Percentiles rank a stretch among this genome's conserved stretches.
phyloP scores from a whole-genome alignment of 2,329 filamentous ascomycete species.

The Phyllosticta capitalensis region DNA sequence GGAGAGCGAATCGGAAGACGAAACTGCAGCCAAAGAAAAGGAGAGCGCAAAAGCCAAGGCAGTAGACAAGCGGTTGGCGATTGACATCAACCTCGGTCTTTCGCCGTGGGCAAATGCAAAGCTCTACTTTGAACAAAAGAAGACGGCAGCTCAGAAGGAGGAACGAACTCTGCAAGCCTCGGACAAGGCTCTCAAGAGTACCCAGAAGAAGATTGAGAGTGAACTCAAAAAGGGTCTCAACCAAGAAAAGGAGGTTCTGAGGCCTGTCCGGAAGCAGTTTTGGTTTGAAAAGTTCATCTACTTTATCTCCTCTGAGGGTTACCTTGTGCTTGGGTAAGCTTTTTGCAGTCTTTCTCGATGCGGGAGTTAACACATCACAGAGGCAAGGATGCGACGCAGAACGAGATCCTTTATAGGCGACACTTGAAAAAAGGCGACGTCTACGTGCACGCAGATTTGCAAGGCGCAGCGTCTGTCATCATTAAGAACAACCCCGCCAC shows the following conservation, averaged over 20 bases:
- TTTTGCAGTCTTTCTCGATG: background rate
- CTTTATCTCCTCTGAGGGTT: conserved; percentile 93
- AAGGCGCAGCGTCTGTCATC: conserved; percentile 74
- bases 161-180: conserved; percentile 79
- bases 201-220: conserved; percentile 76
- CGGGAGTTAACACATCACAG: background rate
- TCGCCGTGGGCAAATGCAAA: conserved; percentile 84
- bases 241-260: conserved; percentile 79
- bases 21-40: conserved; percentile 26
- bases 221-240: conserved; percentile 83
- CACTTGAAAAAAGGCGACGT: conserved; percentile 83
- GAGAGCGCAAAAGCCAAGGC: conserved; percentile 17
- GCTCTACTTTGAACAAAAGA: conserved; percentile 86
- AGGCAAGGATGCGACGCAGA: conserved; percentile 80
- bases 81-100: conserved; percentile 77
- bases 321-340: conserved; percentile 63
- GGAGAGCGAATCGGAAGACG: conserved; percentile 24
- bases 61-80: conserved; percentile 44
- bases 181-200: conserved; percentile 72
- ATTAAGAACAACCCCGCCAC: conserved; percentile 78
- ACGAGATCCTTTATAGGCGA: conserved; percentile 80
- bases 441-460: conserved; percentile 83
- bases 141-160: conserved; percentile 73
- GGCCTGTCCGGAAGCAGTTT: conserved; percentile 70
- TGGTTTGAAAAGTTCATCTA: conserved; percentile 98